Base-by-base conservation (phyloP, 2,329 filamentous ascomycete genomes). In the Metarhizium brunneum region DNA sequence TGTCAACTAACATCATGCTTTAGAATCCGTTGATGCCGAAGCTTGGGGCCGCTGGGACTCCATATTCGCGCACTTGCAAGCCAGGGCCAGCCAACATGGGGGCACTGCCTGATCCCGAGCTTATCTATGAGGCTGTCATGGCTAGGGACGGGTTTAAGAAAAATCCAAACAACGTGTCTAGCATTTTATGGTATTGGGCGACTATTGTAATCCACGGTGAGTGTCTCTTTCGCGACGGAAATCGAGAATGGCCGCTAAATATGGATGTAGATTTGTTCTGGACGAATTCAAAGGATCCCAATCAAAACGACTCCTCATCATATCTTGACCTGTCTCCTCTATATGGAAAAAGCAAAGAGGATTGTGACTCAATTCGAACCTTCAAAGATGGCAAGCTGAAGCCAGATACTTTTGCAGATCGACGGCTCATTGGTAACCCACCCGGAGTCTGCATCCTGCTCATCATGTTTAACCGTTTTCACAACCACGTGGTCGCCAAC, bases 401-500 rank as follows among this genome's bases (percentile, higher is more conserved):
- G 73, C 78, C 85, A 0, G 88, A 92, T 62, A 75, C 76, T 7
- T 92, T 87, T 61, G 82, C 85, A 2, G 86, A 90, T 64, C 84
- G 84, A 69, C 79, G 88, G 54, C 73, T 91, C 2, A 70, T 86
- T 29, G 85, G 82, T 10, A 85, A 88, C 64, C 88, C 88, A 0
- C 85, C 88, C 0, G 86, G 87, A 13, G 86, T 88, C 4, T 80
- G 83, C 55, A 84, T 88, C 4, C 64, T 92, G 3, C 71, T 92
- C 32, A 79, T 92, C 69, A 90, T 91, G 87, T 86, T 90, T 71
- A 87, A 86, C 63, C 81, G 85, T 29, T 95, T 95, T 71, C 92
- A 96, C 71, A 96, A 97, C 71, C 80, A 94, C 60, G 83, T 91
- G 0, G 91, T 88, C 1, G 81, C 84, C 54, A 87, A 92, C 58